Conservation (phyloP, 768 basidiomycete genomes). For the Termitomyces sp. region DNA sequence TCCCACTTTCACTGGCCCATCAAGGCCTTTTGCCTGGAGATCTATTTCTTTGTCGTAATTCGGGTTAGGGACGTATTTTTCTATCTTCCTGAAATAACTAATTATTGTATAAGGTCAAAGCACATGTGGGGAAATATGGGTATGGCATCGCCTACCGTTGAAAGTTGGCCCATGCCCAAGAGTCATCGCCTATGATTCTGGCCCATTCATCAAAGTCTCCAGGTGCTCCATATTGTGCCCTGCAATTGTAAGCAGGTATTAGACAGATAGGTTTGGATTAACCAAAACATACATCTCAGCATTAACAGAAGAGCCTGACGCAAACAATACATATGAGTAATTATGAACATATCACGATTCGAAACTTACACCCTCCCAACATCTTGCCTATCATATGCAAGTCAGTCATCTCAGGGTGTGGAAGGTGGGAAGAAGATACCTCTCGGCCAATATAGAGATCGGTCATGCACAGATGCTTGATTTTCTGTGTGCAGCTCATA, state of each 20-base stretch:
- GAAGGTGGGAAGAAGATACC: slow-evolving; percentile 29
- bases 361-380: slow-evolving; percentile 63
- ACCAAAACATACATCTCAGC: slow-evolving; percentile 39
- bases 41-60: slow-evolving; percentile 46
- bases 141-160: slow-evolving; percentile 28
- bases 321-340: neutral
- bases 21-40: slow-evolving; percentile 33
- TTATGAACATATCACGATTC: neutral
- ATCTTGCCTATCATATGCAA: slow-evolving; percentile 41
- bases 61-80: slow-evolving; percentile 44
- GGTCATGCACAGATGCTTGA: slow-evolving; percentile 42
- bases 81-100: slow-evolving; percentile 66
- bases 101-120: neutral
- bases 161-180: slow-evolving; percentile 58
- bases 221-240: slow-evolving; percentile 62
- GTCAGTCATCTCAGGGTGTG: neutral
- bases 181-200: slow-evolving; percentile 41
- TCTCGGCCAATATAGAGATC: slow-evolving; percentile 57
- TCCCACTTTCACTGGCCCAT: slow-evolving; percentile 50
- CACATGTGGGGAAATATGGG: neutral
- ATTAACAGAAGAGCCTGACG: slow-evolving; percentile 58
- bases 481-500: slow-evolving; percentile 54
- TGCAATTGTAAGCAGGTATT: slow-evolving; percentile 12
- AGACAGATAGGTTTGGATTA: neutral
- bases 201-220: slow-evolving; percentile 70